Evolutionary conservation across 352 stramenopile genomes (phyloP).

Genomic region (Globisporangium polare): DNA sequence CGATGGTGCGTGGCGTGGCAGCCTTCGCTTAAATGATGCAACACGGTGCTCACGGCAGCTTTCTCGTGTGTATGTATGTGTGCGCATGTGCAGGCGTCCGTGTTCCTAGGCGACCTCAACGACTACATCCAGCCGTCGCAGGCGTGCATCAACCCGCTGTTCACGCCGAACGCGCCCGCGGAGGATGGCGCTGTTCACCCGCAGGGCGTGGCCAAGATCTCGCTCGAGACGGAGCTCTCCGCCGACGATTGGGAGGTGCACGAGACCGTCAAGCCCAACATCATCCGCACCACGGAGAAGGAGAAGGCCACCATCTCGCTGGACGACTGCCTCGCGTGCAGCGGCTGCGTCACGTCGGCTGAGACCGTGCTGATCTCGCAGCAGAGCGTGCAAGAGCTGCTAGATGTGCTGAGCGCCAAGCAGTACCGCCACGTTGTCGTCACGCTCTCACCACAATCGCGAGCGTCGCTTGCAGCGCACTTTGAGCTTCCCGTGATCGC

Average conservation of each 20-base stretch:
- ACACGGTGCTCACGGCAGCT: background rate
- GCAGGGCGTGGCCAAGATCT: conserved; percentile 61
- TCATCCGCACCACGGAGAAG: conserved; percentile 71
- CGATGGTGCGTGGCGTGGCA: background rate
- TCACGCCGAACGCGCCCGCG: conserved; percentile 46
- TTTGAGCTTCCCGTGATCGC: conserved; percentile 61
- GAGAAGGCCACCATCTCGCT: conserved; percentile 93
- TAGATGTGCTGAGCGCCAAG: conserved; percentile 52
- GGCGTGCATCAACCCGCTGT: conserved; percentile 92
- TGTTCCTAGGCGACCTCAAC: conserved; percentile 92
- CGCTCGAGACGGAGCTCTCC: conserved; percentile 70
- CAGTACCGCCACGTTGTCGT: conserved; percentile 70
- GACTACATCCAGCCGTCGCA: conserved; percentile 94
- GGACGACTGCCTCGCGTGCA: conserved; percentile 96
- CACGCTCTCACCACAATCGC: conserved; percentile 86
- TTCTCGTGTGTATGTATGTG: background rate
- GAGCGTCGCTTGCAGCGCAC: conserved; percentile 81
- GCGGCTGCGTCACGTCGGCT: conserved; percentile 96
- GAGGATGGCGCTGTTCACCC: conserved; percentile 10
- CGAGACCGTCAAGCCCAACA: conserved; percentile 48
- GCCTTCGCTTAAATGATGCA: background rate
- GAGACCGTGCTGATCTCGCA: conserved; percentile 98
- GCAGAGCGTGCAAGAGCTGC: conserved; percentile 90
- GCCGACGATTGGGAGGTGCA: conserved; percentile 48
- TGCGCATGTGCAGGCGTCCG: conserved; percentile 57